These are phyloP conservation scores for Pulveroboletus sp. DNA, from an alignment of 768 basidiomycete genomes.

Conservation along the genomic window DNA sequence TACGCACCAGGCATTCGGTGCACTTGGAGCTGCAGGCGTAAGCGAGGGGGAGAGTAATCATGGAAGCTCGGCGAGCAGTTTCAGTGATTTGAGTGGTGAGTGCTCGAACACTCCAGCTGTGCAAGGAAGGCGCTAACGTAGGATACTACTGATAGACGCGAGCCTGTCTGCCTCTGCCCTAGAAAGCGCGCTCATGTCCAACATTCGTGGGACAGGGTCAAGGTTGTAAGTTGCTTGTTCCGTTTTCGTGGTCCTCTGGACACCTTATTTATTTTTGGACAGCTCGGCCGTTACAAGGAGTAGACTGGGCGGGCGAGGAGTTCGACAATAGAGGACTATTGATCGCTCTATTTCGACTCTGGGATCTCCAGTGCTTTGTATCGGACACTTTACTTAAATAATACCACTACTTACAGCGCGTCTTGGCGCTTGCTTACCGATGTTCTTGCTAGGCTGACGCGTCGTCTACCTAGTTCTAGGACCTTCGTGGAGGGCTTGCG, in stretches of 20 bases:
- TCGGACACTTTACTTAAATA: background rate
- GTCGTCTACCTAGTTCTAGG: slow-evolving; percentile 23
- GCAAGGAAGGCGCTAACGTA: background rate
- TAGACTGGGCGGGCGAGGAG: slow-evolving; percentile 23
- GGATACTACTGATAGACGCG: slow-evolving; percentile 41
- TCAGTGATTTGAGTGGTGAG: slow-evolving; percentile 83
- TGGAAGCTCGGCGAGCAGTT: slow-evolving; percentile 74
- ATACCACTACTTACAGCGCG: slow-evolving; percentile 3
- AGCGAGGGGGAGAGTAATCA: slow-evolving; percentile 60
- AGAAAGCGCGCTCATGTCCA: slow-evolving; percentile 76
- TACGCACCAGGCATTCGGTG: slow-evolving; percentile 41
- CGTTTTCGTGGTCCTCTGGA: background rate
- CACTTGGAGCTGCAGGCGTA: slow-evolving; percentile 35
- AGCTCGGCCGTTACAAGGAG: slow-evolving; percentile 37
- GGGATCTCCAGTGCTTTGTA: background rate
- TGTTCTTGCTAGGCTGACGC: slow-evolving; percentile 9
- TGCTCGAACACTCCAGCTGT: background rate
- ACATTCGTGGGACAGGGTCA: slow-evolving; percentile 62
- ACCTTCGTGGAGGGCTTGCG: slow-evolving; percentile 19
- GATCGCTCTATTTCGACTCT: background rate
- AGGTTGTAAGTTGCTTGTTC: slow-evolving; percentile 51
- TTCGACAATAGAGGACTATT: slow-evolving; percentile 21
- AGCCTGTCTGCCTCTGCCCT: slow-evolving; percentile 75
- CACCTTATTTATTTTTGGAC: background rate
- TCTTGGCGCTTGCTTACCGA: slow-evolving; percentile 10